A percentile compares a stretch with the other conserved stretches of the same genome.
phyloP scores from a whole-genome alignment of 495 filamentous ascomycete genomes.

The Hypoxylon cercidicola region DNA sequence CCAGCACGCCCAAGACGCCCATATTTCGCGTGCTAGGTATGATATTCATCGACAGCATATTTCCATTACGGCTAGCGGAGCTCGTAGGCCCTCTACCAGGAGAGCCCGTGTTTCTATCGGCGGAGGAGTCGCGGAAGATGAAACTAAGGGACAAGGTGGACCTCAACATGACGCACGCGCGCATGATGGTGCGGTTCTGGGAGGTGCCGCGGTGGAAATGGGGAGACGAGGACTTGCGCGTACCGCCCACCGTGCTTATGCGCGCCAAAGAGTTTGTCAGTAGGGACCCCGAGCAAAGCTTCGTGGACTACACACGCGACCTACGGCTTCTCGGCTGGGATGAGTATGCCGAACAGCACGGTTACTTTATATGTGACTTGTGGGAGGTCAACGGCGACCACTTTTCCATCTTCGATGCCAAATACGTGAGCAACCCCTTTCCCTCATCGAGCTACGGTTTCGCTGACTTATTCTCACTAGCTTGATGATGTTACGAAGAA shows the following conservation, averaged over 20 bases:
- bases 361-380: slow-evolving; percentile 48
- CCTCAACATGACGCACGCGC: slow-evolving; percentile 51
- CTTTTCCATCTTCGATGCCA: slow-evolving; percentile 52
- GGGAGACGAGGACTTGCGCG: slow-evolving; percentile 26
- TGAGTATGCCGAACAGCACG: slow-evolving; percentile 39
- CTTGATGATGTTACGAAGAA: slow-evolving; percentile 41
- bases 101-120: slow-evolving; percentile 35
- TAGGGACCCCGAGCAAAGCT: slow-evolving; percentile 28
- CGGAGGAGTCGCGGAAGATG: slow-evolving; percentile 47
- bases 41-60: slow-evolving; percentile 58
- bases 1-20: slow-evolving; percentile 22
- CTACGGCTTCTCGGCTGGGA: slow-evolving; percentile 55
- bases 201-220: slow-evolving; percentile 47
- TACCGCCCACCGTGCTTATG: slow-evolving; percentile 51
- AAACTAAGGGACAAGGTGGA: slow-evolving; percentile 49
- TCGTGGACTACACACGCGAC: slow-evolving; percentile 49
- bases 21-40: slow-evolving; percentile 51
- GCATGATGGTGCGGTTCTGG: slow-evolving; percentile 51
- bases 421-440: slow-evolving; percentile 36
- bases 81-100: slow-evolving; percentile 11
- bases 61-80: slow-evolving; percentile 36
- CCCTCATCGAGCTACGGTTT: no score
- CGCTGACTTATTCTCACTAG: background rate
- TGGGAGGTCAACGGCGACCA: slow-evolving; percentile 56
- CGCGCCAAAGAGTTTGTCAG: slow-evolving; percentile 49